These are phyloP conservation scores for Geosmithia putterillii DNA, from an alignment of 2,329 filamentous ascomycete genomes.

Conservation along the genomic window DNA sequence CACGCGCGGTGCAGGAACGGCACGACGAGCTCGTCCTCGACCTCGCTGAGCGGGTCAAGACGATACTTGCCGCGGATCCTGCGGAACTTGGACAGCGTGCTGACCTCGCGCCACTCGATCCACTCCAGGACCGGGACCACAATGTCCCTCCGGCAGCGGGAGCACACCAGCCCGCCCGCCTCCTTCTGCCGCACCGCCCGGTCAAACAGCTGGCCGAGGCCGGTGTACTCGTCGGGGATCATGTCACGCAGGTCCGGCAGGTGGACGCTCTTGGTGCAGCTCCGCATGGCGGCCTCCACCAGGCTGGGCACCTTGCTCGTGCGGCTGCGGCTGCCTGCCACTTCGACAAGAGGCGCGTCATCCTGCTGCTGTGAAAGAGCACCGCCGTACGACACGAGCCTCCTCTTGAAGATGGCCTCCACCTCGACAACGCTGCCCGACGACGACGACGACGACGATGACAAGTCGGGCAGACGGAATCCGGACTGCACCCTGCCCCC, in stretches of 20 bases:
- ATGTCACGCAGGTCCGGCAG: slow-evolving; percentile 27
- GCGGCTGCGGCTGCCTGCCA: neutral
- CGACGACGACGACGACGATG: neutral
- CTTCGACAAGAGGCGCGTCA: slow-evolving; percentile 11
- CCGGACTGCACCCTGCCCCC: slow-evolving; percentile 14
- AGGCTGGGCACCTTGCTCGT: slow-evolving; percentile 29
- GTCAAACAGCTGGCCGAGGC: slow-evolving; percentile 26
- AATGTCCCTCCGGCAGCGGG: slow-evolving; percentile 34
- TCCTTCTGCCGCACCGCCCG: slow-evolving; percentile 27
- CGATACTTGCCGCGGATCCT: slow-evolving; percentile 3
- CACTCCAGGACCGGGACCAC: slow-evolving; percentile 42
- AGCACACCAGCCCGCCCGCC: slow-evolving; percentile 37
- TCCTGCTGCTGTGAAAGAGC: neutral
- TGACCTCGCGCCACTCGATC: slow-evolving; percentile 48
- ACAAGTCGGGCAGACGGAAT: slow-evolving; percentile 13
- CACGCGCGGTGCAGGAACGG: slow-evolving; percentile 36
- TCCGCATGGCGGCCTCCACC: slow-evolving; percentile 35
- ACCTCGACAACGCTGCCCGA: too few species aligned
- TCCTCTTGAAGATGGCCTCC: slow-evolving; percentile 1
- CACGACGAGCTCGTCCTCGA: slow-evolving; percentile 22
- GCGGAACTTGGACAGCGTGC: neutral
- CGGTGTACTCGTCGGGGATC: slow-evolving; percentile 26
- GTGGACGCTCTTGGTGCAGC: slow-evolving; percentile 29
- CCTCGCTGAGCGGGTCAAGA: slow-evolving; percentile 14
- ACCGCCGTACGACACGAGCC: neutral